Evolutionary conservation across 768 basidiomycete species (phyloP).

Genomic region (Suillus placidus): DNA sequence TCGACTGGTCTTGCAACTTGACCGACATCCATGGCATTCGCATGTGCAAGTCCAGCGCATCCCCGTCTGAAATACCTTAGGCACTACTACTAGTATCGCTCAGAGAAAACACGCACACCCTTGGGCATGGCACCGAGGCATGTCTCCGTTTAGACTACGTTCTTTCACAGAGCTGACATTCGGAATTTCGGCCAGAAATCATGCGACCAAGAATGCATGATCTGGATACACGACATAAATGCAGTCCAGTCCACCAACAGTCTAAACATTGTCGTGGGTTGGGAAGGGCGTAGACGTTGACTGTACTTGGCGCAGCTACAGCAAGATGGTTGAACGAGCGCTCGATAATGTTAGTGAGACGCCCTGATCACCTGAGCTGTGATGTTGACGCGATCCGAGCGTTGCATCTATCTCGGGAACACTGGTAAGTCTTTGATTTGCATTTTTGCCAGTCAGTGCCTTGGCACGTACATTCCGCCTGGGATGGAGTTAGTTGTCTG

Average conservation of each 20-base stretch:
- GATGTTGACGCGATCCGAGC: conserved; percentile 93
- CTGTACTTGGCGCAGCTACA: conserved; percentile 49
- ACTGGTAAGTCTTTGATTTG: conserved; percentile 53
- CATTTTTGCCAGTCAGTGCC: background rate
- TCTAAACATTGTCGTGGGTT: conserved; percentile 81
- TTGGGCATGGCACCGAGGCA: conserved; percentile 92
- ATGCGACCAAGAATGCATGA: conserved; percentile 78
- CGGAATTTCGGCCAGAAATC: conserved; percentile 50
- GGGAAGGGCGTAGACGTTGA: conserved; percentile 54
- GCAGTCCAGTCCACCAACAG: conserved; percentile 69
- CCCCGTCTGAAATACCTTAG: too few relatives aligned
- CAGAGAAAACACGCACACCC: conserved; percentile 26
- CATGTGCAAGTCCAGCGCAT: too few relatives aligned
- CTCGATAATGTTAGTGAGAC: conserved; percentile 89
- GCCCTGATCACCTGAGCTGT: conserved; percentile 95
- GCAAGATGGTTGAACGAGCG: conserved; percentile 94
- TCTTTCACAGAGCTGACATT: conserved; percentile 11
- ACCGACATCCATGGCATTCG: too few relatives aligned
- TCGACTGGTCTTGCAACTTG: too few relatives aligned
- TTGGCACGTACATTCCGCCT: background rate
- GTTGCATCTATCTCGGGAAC: conserved; percentile 70
- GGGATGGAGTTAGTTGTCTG: background rate
- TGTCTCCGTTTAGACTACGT: conserved; percentile 3
- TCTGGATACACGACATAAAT: conserved; percentile 87
- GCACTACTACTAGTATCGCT: too few relatives aligned